Percentiles rank a stretch among this genome's conserved stretches.
phyloP scores from a whole-genome alignment of 2,329 filamentous ascomycete genomes.

The Colletotrichum gigasporum region DNA sequence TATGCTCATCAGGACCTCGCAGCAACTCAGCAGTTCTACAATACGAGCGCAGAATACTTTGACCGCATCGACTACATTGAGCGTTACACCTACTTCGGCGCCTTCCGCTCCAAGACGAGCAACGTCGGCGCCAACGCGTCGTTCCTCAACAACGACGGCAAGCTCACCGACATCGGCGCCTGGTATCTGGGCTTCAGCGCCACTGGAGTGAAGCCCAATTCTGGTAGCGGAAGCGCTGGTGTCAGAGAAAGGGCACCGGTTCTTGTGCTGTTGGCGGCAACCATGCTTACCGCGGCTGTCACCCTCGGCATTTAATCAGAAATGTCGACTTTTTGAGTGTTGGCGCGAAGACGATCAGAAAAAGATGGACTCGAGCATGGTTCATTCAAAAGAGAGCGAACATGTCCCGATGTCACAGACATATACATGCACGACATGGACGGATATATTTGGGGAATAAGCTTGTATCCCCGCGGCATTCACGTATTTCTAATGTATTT shows the following conservation, averaged over 20 bases:
- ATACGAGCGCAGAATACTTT: constrained; percentile 71
- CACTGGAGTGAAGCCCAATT: constrained; percentile 53
- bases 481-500: neutral
- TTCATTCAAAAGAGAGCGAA: neutral
- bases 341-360: too few species aligned
- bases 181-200: constrained; percentile 75
- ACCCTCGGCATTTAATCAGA: neutral
- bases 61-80: constrained; percentile 70
- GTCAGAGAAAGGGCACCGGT: constrained; percentile 8
- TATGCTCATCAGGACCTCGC: constrained; percentile 64
- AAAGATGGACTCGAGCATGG: too few species aligned
- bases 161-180: constrained; percentile 78
- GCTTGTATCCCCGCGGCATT: neutral
- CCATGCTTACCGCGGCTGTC: neutral
- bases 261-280: neutral
- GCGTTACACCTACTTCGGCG: constrained; percentile 80
- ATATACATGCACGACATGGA: neutral
- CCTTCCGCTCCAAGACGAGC: constrained; percentile 74
- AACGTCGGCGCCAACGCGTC: constrained; percentile 80
- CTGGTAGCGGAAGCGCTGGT: constrained; percentile 11
- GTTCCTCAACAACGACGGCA: constrained; percentile 74
- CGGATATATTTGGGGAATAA: constrained; percentile 5
- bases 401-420: neutral
- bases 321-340: neutral
- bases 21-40: constrained; percentile 73